phyloP scores from a whole-genome alignment of 257 asterid genomes.

The Solanum piurae region DNA sequence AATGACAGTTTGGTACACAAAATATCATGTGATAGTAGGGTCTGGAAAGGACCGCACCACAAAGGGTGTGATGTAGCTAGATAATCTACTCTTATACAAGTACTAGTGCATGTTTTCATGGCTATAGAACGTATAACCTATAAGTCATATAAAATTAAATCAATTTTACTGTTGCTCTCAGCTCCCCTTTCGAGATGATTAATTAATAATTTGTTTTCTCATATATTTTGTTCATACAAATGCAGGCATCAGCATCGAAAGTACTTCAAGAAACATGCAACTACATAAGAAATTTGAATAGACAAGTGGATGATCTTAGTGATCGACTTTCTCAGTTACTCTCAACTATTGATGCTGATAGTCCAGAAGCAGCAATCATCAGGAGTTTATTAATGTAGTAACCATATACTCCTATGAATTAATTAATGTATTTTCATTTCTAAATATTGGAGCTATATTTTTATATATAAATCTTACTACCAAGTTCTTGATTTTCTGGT shows the following conservation, averaged over 20 bases:
- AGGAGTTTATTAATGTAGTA: conserved; percentile 49
- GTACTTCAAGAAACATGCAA: conserved; percentile 94
- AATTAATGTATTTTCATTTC: not conserved
- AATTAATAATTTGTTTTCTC: not conserved
- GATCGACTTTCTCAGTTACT: conserved; percentile 79
- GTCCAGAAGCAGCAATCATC: conserved; percentile 88
- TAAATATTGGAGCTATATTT: not conserved
- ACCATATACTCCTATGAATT: not conserved
- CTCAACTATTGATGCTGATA: conserved; percentile 69
- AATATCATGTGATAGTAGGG: fast-evolving
- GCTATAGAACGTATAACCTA: not conserved
- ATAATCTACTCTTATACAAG: not conserved
- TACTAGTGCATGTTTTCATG: not conserved
- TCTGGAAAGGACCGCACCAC: too few species aligned
- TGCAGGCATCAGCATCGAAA: conserved; percentile 79
- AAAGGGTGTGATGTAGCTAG: not conserved
- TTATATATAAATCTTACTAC: not conserved
- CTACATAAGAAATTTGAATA: conserved; percentile 75
- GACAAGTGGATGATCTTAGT: conserved; percentile 83
- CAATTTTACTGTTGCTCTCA: not conserved
- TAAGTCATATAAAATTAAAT: not conserved
- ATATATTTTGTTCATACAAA: not conserved
- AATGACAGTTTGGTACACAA: too few species aligned
- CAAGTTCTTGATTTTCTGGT: not conserved
- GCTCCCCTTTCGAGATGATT: not conserved